These are phyloP conservation scores for Monosporascus ibericus DNA, from an alignment of 2,329 filamentous ascomycete species.

Conservation along the genomic window DNA sequence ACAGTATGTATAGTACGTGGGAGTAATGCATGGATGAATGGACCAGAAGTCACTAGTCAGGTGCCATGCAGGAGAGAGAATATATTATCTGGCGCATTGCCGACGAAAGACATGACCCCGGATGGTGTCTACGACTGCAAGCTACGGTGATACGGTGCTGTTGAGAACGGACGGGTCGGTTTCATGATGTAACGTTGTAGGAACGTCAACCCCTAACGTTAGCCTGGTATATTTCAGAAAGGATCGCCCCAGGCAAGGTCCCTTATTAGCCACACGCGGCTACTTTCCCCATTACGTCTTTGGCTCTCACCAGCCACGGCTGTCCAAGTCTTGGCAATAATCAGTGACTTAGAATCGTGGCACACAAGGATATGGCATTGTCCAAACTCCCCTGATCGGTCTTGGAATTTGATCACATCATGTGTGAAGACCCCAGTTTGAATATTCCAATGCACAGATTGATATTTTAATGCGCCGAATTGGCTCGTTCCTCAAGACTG, in stretches of 20 bases:
- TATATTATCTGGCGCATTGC: neutral
- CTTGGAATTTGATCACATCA: no score
- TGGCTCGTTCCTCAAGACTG: no score
- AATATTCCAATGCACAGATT: no score
- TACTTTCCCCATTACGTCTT: neutral
- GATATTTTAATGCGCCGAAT: neutral
- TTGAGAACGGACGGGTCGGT: neutral
- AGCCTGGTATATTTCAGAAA: neutral
- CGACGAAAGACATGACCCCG: neutral
- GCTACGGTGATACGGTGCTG: neutral
- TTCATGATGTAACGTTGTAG: conserved; percentile 1
- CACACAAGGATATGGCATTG: neutral
- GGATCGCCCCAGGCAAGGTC: neutral
- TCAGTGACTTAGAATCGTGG: neutral
- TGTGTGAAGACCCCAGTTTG: no score
- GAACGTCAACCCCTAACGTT: neutral
- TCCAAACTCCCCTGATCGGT: neutral
- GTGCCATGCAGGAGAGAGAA: neutral
- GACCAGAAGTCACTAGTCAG: neutral
- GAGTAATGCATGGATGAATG: neutral
- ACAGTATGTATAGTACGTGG: neutral
- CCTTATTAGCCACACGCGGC: neutral
- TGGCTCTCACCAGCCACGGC: neutral
- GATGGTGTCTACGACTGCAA: conserved; percentile 21
- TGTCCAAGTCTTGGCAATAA: neutral